Conservation (phyloP, 805 yeast species). For the Myxozyma nipponensis region DNA sequence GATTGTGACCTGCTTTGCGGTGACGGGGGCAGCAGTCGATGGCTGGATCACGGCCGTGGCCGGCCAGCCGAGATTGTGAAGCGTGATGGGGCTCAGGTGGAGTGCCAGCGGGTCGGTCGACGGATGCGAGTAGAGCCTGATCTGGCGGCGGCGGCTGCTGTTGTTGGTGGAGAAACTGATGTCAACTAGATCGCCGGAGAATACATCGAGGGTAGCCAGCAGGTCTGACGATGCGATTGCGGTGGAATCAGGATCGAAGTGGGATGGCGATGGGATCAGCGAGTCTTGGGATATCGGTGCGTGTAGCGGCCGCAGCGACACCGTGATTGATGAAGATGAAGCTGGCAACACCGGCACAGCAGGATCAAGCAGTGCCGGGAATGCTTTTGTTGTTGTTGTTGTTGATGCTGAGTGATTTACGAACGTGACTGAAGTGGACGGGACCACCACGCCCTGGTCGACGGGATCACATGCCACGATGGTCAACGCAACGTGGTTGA, state of each 20-base stretch:
- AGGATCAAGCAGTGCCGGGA: constrained; percentile 1
- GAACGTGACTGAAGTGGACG: constrained; percentile 51
- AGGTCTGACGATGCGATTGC: constrained; percentile 49
- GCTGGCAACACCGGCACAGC: constrained; percentile 1
- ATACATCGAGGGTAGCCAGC: constrained; percentile 54
- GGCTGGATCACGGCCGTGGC: constrained; percentile 26
- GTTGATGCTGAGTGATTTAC: constrained; percentile 37
- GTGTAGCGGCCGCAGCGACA: constrained; percentile 28
- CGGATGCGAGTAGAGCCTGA: constrained; percentile 54
- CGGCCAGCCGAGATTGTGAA: constrained; percentile 47
- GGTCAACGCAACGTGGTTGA: neutral
- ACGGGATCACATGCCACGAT: constrained; percentile 57
- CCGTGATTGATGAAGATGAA: constrained; percentile 13
- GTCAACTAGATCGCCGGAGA: constrained; percentile 60
- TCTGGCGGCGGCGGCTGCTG: constrained; percentile 31
- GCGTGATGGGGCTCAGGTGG: constrained; percentile 61
- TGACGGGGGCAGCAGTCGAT: constrained; percentile 19
- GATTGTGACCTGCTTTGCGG: constrained; percentile 60
- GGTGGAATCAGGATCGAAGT: constrained; percentile 46
- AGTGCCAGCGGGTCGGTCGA: constrained; percentile 49
- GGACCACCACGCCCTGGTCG: constrained; percentile 56
- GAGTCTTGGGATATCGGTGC: neutral
- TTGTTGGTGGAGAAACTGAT: no score
- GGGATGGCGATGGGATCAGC: constrained; percentile 15
- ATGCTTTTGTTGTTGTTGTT: no score